phyloP scores from a whole-genome alignment of 2,329 filamentous ascomycete genomes.

The Arthrobotrys iridis region DNA sequence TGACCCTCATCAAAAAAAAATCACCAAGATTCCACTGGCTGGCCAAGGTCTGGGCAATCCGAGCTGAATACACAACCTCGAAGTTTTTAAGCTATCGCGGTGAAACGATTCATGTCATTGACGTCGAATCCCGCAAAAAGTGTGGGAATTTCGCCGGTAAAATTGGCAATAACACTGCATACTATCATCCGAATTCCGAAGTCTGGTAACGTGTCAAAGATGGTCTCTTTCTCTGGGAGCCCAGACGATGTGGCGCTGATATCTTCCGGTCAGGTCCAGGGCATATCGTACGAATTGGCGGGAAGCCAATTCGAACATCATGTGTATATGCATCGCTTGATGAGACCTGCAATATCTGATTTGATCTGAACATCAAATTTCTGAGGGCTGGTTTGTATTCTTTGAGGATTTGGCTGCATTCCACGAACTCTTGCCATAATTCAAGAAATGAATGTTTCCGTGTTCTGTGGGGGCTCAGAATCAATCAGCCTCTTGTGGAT shows the following conservation, averaged over 20 bases:
- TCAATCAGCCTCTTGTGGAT: too few species aligned
- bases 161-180: constrained; percentile 24
- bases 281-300: too few species aligned
- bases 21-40: too few species aligned
- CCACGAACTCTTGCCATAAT: too few species aligned
- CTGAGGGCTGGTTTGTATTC: too few species aligned
- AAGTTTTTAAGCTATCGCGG: not conserved
- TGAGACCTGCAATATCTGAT: too few species aligned
- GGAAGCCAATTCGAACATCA: not conserved
- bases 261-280: not conserved
- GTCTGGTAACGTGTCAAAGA: constrained; percentile 36
- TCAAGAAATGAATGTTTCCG: too few species aligned
- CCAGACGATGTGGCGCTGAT: constrained; percentile 10
- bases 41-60: constrained; percentile 12
- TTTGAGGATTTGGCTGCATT: too few species aligned
- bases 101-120: constrained; percentile 14
- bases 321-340: too few species aligned
- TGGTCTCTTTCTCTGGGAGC: not conserved
- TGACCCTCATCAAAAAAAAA: constrained; percentile 31
- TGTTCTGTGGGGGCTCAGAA: too few species aligned
- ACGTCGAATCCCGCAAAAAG: not conserved
- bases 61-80: constrained; percentile 1
- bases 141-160: constrained; percentile 20
- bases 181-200: constrained; percentile 45
- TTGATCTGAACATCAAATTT: too few species aligned